phyloP scores from a whole-genome alignment of 2,329 filamentous ascomycete species.

The Apiospora kogelbergensis region DNA sequence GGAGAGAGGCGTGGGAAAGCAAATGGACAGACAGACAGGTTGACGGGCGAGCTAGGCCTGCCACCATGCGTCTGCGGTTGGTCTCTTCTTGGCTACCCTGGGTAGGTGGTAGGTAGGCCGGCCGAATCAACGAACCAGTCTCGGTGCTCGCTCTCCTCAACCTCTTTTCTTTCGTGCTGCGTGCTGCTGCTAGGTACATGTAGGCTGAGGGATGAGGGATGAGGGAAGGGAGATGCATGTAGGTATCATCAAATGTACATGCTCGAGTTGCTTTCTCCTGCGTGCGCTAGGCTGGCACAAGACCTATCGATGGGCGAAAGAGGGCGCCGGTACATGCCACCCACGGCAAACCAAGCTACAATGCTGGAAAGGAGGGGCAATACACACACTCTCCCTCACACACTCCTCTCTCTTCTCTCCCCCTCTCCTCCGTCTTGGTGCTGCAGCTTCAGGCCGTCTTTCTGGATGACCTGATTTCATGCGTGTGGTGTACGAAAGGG shows the following conservation, averaged over 20 bases:
- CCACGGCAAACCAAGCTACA: conserved; percentile 1
- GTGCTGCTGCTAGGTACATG: neutral
- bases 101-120: neutral
- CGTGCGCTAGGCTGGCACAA: conserved; percentile 5
- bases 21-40: neutral
- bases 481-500: neutral
- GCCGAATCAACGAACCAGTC: neutral
- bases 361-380: conserved; percentile 3
- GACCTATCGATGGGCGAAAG: conserved; percentile 1
- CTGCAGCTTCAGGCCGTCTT: neutral
- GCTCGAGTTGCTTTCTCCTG: conserved; percentile 5
- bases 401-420: too few relatives aligned
- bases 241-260: neutral
- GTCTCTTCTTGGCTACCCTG: neutral
- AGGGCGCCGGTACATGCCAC: conserved; percentile 5
- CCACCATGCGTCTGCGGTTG: neutral
- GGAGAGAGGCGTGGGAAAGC: neutral
- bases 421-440: neutral
- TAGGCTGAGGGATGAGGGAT: neutral
- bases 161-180: neutral
- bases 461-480: neutral
- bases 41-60: neutral
- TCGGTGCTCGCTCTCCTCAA: neutral
- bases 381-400: too few relatives aligned
- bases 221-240: conserved; percentile 5